phyloP scores from a whole-genome alignment of 73 alveolate species.

The Tetrahymena malaccensis region DNA sequence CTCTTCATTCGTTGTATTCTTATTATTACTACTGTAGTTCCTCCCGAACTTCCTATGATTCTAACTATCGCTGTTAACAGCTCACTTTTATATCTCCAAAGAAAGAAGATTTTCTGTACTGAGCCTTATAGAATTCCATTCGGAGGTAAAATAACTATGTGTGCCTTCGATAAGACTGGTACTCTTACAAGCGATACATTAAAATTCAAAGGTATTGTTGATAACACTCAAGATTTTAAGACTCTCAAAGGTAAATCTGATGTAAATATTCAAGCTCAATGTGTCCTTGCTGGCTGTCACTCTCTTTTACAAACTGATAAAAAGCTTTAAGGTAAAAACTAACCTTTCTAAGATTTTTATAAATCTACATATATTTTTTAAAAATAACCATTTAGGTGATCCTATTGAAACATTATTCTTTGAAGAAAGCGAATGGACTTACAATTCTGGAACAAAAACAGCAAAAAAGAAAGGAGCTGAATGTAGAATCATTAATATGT shows the following conservation, averaged over 20 bases:
- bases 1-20: constrained; percentile 90
- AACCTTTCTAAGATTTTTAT: not conserved
- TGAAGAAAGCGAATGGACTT: constrained; percentile 50
- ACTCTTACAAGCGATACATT: constrained; percentile 95
- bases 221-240: constrained; percentile 19
- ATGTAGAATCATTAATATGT: constrained; percentile 58
- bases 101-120: constrained; percentile 91
- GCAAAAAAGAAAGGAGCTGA: constrained; percentile 55
- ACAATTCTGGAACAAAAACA: constrained; percentile 48
- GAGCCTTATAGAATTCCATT: constrained; percentile 99
- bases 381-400: constrained; percentile 46
- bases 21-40: constrained; percentile 98
- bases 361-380: too few species aligned
- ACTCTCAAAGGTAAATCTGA: constrained; percentile 7
- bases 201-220: constrained; percentile 83
- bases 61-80: constrained; percentile 95
- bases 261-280: constrained; percentile 49
- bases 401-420: constrained; percentile 90
- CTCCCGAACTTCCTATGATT: constrained; percentile 99
- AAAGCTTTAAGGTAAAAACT: constrained; percentile 49
- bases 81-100: constrained; percentile 80
- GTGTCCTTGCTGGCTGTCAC: constrained; percentile 91
- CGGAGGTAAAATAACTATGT: constrained; percentile 95
- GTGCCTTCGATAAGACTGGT: constrained; percentile 98
- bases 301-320: constrained; percentile 71